Base-by-base conservation (phyloP, 202 grass and related monocot genomes). In the Setaria viridis region DNA sequence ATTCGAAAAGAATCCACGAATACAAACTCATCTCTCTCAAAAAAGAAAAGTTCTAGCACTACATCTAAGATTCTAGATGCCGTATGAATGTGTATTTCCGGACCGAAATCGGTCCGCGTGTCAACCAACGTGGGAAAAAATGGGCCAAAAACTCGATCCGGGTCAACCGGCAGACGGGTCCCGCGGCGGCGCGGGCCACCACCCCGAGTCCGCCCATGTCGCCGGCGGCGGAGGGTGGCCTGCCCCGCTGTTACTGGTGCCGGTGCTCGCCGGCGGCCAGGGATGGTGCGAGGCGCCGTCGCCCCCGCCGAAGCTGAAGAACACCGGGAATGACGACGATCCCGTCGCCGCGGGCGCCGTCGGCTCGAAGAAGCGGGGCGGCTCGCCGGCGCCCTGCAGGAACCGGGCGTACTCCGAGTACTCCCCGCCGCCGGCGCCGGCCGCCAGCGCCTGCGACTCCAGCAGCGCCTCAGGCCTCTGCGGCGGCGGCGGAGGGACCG, bases 391-490 rank as follows among this genome's bases (percentile, higher is more conserved):
- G 47, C 60, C 83, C 65, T 42, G 90, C 42, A 92, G 30, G 67
- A 92, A 67, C 53, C 74, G 39, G 67, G 90, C 84, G 82, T 89
- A 89, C 79, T 86, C 90, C 11, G 64, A 64, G 83, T 86, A 89
- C 30, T 88, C 83, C 2, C 43, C 29, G 54, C 0, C 43, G 43
- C 43, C 9, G 43, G 5, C 47, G 7, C 20, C 39, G 2, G 4
- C 11, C 29, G n/a, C 3, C 43, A 80, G 21, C 33, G 65, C 82
- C 58, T 88, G 83, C 29, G 86, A 86, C 79, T 50, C 39, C 4
- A 53, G 15, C 57, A 59, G 7, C 43, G 69, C 3, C 56, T 62
- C 17, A 3, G 76, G 83, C 43, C 54, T 39, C 37, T 14, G 3
- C 39, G 68, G 67, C 8, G 51, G 48, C 10, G 30, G 46, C 39